Percentiles rank a stretch among this genome's conserved stretches.
Conservation (phyloP, 331 rosid species). For the Saraca asoca region DNA sequence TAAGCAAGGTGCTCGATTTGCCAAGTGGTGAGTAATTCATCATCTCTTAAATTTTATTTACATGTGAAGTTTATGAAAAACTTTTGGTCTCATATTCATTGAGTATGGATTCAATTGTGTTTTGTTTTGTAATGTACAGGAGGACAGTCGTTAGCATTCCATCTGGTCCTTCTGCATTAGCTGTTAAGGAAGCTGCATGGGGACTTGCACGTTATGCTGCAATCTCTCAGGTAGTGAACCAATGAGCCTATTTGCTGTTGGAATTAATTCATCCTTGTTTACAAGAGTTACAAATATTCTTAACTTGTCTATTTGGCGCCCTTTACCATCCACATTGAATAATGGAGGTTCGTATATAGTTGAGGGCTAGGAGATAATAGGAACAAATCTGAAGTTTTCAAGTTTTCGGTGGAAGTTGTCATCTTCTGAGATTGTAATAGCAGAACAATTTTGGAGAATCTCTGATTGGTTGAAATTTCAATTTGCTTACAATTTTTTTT, state of each 20-base stretch:
- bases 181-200: constrained; percentile 98
- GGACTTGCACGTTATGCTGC: constrained; percentile 99
- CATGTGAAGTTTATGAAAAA: no score
- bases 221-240: constrained; percentile 72
- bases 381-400: no score
- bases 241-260: constrained; percentile 13
- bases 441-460: not conserved
- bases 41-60: constrained; percentile 6
- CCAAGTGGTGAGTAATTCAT: constrained; percentile 74
- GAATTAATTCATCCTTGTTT: constrained; percentile 20
- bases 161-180: constrained; percentile 88
- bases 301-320: constrained; percentile 9
- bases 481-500: constrained; percentile 2
- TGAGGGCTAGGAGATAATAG: not conserved
- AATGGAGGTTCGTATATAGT: constrained; percentile 5
- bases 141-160: constrained; percentile 96
- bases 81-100: not conserved
- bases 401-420: not conserved
- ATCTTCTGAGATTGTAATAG: not conserved
- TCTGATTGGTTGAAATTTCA: not conserved
- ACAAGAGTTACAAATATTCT: not conserved
- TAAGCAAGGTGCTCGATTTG: constrained; percentile 97
- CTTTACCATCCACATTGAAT: not conserved
- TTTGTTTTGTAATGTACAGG: constrained; percentile 49
- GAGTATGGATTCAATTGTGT: not conserved